Evolutionary conservation across 345 rosid species (phyloP), one percentile per base, ranked within the genome.

Genomic region (Citrus medica): DNA sequence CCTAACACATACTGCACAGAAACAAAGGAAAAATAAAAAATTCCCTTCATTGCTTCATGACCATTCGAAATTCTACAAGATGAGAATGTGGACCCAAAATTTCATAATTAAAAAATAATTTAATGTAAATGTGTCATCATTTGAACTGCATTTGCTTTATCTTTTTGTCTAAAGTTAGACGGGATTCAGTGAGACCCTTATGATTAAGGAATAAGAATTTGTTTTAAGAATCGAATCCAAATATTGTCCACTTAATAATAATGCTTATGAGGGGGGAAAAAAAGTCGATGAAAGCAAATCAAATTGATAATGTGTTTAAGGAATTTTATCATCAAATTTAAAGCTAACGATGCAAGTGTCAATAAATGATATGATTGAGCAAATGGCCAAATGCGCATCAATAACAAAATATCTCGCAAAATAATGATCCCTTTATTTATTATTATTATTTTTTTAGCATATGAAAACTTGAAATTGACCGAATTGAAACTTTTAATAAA

Each of bases 121-220:
- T 27, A 17, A 28, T 37, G 67, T 33, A 14, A 79, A 76, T 65
- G 35, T 69, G 72, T 60, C 75, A 79, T 82, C 69, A 64, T 73
- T 81, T 69, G 46, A 67, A 62, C 35, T 64, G 58, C 24, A 38
- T 71, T 67, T 69, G 59, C 62, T 59, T 73, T 71, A 46, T 16
- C 77, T 68, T 76, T 79, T 42, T 73, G 80, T 81, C 78, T 61
- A 81, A 79, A 79, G 77, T 37, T 66, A 76, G 53, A 60, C 9
- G 42, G 80, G 82, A 69, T 80, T 85, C 73, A 74, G 61, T 22
- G 37, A 74, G 64, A 61, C 80, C 38, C 79, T 33, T 46, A 68
- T 83, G 76, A 73, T 78, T 80, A 68, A 62, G 59, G 78, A 76
- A 74, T 76, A 40, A 76, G 74, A 53, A 73, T 72, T 70, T 73